Evolutionary conservation across 164 flowering plant genomes (phyloP).

Genomic region (Aristolochia contorta): DNA sequence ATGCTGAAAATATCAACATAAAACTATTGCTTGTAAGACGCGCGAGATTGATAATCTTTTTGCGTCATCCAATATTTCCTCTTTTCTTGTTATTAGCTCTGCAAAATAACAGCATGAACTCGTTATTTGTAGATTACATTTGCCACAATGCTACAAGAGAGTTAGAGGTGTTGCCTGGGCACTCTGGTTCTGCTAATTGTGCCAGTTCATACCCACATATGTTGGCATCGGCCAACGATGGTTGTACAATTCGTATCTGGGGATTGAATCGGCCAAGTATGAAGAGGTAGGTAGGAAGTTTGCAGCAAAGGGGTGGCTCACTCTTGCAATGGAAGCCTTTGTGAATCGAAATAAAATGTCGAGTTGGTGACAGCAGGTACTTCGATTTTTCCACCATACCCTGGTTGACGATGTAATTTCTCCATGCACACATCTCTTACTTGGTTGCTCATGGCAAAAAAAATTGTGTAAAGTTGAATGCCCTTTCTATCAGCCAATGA

Average conservation of each 20-base stretch:
- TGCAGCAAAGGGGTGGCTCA: constrained; percentile 8
- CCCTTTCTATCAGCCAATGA: constrained; percentile 11
- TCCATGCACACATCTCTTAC: neutral
- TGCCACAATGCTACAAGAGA: constrained; percentile 14
- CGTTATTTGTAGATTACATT: constrained; percentile 14
- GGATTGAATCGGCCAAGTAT: constrained; percentile 8
- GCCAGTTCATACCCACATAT: constrained; percentile 16
- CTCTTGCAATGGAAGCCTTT: constrained; percentile 11
- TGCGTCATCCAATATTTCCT: neutral
- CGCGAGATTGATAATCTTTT: neutral
- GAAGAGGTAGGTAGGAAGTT: constrained; percentile 7
- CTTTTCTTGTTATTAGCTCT: neutral
- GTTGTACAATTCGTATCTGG: constrained; percentile 14
- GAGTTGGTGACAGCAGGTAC: neutral
- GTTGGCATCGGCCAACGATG: constrained; percentile 19
- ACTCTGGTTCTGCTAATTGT: constrained; percentile 15
- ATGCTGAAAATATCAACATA: too few relatives aligned
- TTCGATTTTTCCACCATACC: neutral
- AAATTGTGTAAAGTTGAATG: constrained; percentile 12
- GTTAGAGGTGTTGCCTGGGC: constrained; percentile 14
- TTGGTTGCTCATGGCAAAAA: constrained; percentile 8
- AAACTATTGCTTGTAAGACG: neutral
- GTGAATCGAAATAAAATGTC: neutral
- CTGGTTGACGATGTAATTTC: constrained; percentile 2
- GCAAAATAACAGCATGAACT: too few relatives aligned